Base-by-base conservation (phyloP, 805 yeast genomes). In the Jamesozyma gamospora region DNA sequence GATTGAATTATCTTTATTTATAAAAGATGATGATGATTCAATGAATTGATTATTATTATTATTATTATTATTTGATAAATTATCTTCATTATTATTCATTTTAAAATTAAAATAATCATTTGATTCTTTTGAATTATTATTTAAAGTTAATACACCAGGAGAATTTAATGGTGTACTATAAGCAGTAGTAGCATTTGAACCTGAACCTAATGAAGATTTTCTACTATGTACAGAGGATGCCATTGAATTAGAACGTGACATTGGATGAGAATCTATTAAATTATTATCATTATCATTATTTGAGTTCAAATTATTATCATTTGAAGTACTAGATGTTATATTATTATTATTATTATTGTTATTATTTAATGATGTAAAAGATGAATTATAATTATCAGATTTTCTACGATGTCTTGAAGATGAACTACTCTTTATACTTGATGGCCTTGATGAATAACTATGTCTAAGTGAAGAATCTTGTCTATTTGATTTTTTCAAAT, bases 91-190 rank as follows among this genome's bases (percentile, higher is more conserved):
- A 21, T 15, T 30, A 30, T 36, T 21, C 18, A n/a, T 13, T 13
- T 25, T 10, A 12, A 9, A 29, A 21, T 40, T 48, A 34, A 57
- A 54, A 42, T 54, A 55, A 34, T 52, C 57, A 27, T 43, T 45
- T 10, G 35, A 28, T 26, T 39, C 31, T 32, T 36, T 35, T 21
- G 12, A 14, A 13, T 34, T 34, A 16, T 28, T 34, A 13, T 46
- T 42, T 14, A 39, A 39, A 18, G 46, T 40, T 15, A 42, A 27
- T 27, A 51, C 39, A 1, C 59, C 63, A 8, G 56, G 63, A 21
- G 58, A 63, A 43, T 53, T 56, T 41, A 54, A 42, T 18, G 58
- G 67, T 19, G 60, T 60, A 39, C 53, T 52, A 34, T 52, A 58
- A 14, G 58, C 53, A 14, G 60, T 51, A 29, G 52, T 53, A 14